Percentiles rank a stretch among this genome's conserved stretches.
phyloP scores from a whole-genome alignment of 495 filamentous ascomycete species.

The Hypoxylon perforatum region DNA sequence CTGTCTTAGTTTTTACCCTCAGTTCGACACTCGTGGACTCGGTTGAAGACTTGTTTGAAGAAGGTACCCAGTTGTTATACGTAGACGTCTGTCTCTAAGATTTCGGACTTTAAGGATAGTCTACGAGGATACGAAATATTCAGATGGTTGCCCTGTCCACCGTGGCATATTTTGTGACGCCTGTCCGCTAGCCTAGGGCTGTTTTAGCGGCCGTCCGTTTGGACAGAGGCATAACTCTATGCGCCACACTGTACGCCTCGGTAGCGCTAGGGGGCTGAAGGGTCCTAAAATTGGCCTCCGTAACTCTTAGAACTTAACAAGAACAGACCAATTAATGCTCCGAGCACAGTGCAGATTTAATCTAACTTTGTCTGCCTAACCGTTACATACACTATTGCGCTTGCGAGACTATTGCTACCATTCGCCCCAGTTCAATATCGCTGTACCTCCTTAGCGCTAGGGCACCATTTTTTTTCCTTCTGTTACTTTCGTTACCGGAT shows the following conservation, averaged over 20 bases:
- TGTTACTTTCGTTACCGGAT: constrained; percentile 23
- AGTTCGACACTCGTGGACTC: too few relatives aligned
- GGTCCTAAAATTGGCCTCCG: not conserved
- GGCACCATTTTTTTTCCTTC: constrained; percentile 15
- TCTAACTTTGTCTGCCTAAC: constrained; percentile 1
- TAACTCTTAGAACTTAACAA: constrained; percentile 11
- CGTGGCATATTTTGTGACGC: constrained; percentile 28
- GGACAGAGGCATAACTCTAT: constrained; percentile 1
- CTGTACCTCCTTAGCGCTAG: constrained; percentile 14
- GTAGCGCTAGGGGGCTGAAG: constrained; percentile 17
- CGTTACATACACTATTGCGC: not conserved
- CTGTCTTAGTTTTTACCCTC: too few relatives aligned
- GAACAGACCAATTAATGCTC: constrained; percentile 33
- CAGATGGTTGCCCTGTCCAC: constrained; percentile 31
- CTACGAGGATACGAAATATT: too few relatives aligned
- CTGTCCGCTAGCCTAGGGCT: too few relatives aligned
- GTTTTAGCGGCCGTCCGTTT: not conserved
- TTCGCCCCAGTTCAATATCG: not conserved
- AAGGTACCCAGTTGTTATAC: too few relatives aligned
- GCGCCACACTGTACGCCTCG: constrained; percentile 17
- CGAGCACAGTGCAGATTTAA: constrained; percentile 37
- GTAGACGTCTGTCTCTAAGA: too few relatives aligned
- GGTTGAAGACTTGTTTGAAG: too few relatives aligned
- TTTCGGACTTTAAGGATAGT: too few relatives aligned
- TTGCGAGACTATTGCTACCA: not conserved